A percentile compares a stretch with the other conserved stretches of the same genome.
Evolutionary conservation across 176 grass and related monocot species (phyloP).

Genomic region (Calamus simplicifolius): DNA sequence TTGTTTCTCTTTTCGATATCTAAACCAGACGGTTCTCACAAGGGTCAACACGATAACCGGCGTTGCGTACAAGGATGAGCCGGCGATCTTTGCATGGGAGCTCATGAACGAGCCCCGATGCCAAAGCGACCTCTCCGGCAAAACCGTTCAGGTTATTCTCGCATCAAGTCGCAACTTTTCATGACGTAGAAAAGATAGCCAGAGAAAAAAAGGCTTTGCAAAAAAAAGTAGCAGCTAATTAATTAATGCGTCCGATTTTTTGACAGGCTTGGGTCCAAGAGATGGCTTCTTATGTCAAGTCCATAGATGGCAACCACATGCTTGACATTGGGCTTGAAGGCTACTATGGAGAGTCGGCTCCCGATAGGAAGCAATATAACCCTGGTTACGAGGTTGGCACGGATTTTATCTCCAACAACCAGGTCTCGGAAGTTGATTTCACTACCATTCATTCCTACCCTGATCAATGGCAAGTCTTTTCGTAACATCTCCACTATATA

Average conservation of each 20-base stretch:
- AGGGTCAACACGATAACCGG: conserved; percentile 58
- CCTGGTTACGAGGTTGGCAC: conserved; percentile 55
- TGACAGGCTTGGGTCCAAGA: conserved; percentile 45
- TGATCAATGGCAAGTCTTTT: conserved; percentile 49
- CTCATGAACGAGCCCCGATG: conserved; percentile 75
- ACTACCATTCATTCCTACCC: conserved; percentile 75
- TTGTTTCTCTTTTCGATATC: not conserved
- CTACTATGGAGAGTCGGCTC: conserved; percentile 54
- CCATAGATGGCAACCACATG: conserved; percentile 68
- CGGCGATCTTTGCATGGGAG: conserved; percentile 77
- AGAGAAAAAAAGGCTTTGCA: too few relatives aligned
- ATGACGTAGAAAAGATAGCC: too few relatives aligned
- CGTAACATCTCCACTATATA: too few relatives aligned
- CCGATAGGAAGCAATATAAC: conserved; percentile 42
- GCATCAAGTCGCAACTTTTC: too few relatives aligned
- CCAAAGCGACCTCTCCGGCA: conserved; percentile 61
- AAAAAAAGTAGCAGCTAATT: too few relatives aligned
- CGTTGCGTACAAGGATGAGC: conserved; percentile 65
- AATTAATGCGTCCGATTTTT: too few relatives aligned
- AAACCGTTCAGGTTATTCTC: conserved; percentile 35
- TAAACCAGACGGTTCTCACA: conserved; percentile 34
- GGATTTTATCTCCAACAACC: conserved; percentile 72
- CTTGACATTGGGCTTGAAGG: conserved; percentile 72
- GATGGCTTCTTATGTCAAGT: conserved; percentile 68
- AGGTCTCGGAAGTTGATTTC: conserved; percentile 49